Conservation (phyloP, 768 basidiomycete species). For the Leccinum barrowsii region DNA sequence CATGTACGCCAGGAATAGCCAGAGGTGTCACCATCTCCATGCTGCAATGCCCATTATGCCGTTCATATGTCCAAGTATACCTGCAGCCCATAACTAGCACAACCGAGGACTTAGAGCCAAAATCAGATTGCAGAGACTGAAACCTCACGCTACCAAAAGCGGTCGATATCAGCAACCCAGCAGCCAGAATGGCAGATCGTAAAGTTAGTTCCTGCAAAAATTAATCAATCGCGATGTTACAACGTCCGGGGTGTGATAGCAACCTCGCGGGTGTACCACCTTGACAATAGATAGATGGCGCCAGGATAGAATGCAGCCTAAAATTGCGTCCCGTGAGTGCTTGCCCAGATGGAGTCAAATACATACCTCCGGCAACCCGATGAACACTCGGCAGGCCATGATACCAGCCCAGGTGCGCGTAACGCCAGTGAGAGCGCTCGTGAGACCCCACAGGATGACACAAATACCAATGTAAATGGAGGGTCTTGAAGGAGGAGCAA, state of each 20-base stretch:
- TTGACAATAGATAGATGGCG: conserved; percentile 35
- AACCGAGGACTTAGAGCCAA: not conserved
- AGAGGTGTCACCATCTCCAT: conserved; percentile 57
- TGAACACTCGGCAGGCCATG: not conserved
- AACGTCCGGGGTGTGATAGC: not conserved
- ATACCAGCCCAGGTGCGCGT: not conserved
- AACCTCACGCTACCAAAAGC: conserved; percentile 60
- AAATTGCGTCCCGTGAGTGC: not conserved
- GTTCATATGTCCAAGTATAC: conserved; percentile 67
- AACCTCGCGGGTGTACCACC: conserved; percentile 25
- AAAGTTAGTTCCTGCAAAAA: conserved; percentile 54
- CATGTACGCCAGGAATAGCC: not conserved
- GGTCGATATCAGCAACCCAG: conserved; percentile 56
- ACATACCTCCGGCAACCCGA: not conserved
- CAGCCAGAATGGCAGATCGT: conserved; percentile 57
- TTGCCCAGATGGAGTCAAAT: conserved; percentile 37
- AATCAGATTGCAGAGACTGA: not conserved
- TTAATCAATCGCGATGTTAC: not conserved
- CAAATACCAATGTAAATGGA: conserved; percentile 23
- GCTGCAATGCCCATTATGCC: conserved; percentile 61
- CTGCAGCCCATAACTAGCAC: conserved; percentile 63
- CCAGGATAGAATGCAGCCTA: conserved; percentile 68
- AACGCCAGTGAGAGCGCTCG: not conserved
- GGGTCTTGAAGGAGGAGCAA: conserved; percentile 39
- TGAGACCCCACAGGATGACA: not conserved